Evolutionary conservation across 371 early-diverging fungal genomes (phyloP).

Genomic region (Massospora cicadina): DNA sequence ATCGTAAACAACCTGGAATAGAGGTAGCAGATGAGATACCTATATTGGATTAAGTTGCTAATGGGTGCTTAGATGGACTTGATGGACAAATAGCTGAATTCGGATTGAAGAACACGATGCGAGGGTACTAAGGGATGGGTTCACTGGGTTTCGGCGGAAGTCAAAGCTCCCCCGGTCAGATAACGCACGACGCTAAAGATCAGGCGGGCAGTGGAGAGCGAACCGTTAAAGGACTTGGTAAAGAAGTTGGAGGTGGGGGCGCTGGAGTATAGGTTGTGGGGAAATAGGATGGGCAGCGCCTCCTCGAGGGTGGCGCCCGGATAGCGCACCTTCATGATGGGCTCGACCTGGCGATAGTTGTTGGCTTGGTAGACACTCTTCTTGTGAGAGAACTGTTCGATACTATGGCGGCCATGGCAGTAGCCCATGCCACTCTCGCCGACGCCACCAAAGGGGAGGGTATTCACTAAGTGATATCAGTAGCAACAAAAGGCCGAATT

Average conservation of each 20-base stretch:
- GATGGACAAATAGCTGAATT: too few relatives aligned
- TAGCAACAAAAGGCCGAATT: not conserved
- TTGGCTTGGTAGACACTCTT: not conserved
- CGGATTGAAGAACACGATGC: too few relatives aligned
- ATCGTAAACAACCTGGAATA: too few relatives aligned
- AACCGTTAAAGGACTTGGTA: not conserved
- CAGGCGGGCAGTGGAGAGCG: not conserved
- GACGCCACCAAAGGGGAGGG: conserved; percentile 85
- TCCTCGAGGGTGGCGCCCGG: not conserved
- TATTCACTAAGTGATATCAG: conserved; percentile 19
- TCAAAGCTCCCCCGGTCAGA: too few relatives aligned
- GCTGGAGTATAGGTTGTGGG: not conserved
- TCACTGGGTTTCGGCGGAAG: too few relatives aligned
- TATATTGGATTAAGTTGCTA: too few relatives aligned
- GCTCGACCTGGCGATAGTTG: conserved; percentile 1
- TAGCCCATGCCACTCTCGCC: conserved; percentile 75
- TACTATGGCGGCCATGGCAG: conserved; percentile 66
- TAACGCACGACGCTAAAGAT: not conserved
- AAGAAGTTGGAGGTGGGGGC: not conserved
- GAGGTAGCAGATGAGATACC: too few relatives aligned
- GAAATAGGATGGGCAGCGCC: conserved; percentile 8
- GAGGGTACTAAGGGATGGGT: too few relatives aligned
- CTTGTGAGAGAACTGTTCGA: conserved; percentile 52
- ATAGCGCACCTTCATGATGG: not conserved
- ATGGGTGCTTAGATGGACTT: too few relatives aligned